These are phyloP conservation scores for Lathyrus aphaca DNA, from an alignment of 306 rosid species.

Conservation along the genomic window DNA sequence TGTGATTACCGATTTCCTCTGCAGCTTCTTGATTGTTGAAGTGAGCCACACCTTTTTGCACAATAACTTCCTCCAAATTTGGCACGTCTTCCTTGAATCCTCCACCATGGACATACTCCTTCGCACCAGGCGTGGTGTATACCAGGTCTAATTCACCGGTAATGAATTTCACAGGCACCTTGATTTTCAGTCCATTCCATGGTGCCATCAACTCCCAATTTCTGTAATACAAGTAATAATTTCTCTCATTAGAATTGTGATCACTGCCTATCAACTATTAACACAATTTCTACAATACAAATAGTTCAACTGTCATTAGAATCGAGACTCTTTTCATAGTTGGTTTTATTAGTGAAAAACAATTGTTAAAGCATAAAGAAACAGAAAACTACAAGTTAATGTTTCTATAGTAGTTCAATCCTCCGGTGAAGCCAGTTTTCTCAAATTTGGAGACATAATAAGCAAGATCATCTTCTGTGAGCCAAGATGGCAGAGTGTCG, in stretches of 20 bases:
- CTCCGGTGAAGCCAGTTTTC: conserved; percentile 53
- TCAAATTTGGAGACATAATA: conserved; percentile 48
- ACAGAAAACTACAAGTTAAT: conserved; percentile 12
- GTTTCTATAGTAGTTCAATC: conserved; percentile 52
- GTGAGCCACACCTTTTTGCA: conserved; percentile 49
- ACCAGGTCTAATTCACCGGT: conserved; percentile 44
- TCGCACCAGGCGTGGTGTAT: conserved; percentile 11
- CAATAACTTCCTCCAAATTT: conserved; percentile 37
- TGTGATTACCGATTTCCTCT: conserved; percentile 31
- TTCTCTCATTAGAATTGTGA: too few species aligned
- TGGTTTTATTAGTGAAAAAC: not conserved
- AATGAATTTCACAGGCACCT: conserved; percentile 38
- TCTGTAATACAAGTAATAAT: conserved; percentile 36
- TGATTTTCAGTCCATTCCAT: conserved; percentile 36
- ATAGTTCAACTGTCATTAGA: not conserved
- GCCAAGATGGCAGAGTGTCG: conserved; percentile 49
- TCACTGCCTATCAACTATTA: too few species aligned
- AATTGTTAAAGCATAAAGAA: not conserved
- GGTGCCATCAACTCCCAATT: conserved; percentile 49
- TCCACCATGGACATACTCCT: conserved; percentile 42
- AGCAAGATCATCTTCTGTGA: conserved; percentile 47
- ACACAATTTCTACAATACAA: conserved; percentile 44
- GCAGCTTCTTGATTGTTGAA: conserved; percentile 48
- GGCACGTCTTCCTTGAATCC: conserved; percentile 48
- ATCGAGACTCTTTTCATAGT: not conserved